A percentile compares a stretch with the other conserved stretches of the same genome.
Conservation (phyloP, 78 protist species). For the Trichosphaerium sp. region DNA sequence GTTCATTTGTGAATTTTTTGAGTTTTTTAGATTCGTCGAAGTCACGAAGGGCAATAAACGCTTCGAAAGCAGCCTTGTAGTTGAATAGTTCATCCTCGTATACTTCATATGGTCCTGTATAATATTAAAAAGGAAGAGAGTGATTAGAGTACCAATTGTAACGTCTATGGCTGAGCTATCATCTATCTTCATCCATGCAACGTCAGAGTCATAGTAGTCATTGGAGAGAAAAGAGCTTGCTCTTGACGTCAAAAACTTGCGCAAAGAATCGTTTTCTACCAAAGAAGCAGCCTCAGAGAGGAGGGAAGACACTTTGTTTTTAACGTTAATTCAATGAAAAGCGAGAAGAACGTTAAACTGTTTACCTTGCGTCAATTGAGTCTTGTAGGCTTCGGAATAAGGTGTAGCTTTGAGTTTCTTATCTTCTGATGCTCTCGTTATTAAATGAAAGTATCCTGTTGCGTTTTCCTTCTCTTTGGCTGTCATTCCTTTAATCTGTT, state of each 20-base stretch:
- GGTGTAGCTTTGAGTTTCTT: background rate
- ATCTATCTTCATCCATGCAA: conserved; percentile 1
- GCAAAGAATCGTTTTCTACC: background rate
- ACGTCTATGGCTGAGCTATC: background rate
- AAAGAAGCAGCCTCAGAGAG: background rate
- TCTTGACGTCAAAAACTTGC: background rate
- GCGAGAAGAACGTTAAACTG: too few relatives aligned
- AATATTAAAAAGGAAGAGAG: background rate
- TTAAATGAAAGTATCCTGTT: too few relatives aligned
- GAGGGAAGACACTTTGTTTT: background rate
- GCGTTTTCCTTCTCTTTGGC: too few relatives aligned
- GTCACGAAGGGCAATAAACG: conserved; percentile 7
- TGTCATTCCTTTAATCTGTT: too few relatives aligned
- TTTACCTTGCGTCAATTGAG: background rate
- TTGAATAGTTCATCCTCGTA: conserved; percentile 18
- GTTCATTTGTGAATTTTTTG: background rate
- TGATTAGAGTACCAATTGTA: conserved; percentile 23
- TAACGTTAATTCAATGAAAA: too few relatives aligned
- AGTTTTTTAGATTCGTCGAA: background rate
- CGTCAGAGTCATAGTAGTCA: background rate
- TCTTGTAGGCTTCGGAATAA: background rate
- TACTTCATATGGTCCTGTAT: conserved; percentile 20
- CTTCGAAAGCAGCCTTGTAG: conserved; percentile 12
- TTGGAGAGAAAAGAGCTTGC: background rate
- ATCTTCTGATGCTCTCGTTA: conserved; percentile 4